These are phyloP conservation scores for Hyphopichia pseudoburtonii DNA, from an alignment of 1,139 yeast genomes.

Conservation along the genomic window DNA sequence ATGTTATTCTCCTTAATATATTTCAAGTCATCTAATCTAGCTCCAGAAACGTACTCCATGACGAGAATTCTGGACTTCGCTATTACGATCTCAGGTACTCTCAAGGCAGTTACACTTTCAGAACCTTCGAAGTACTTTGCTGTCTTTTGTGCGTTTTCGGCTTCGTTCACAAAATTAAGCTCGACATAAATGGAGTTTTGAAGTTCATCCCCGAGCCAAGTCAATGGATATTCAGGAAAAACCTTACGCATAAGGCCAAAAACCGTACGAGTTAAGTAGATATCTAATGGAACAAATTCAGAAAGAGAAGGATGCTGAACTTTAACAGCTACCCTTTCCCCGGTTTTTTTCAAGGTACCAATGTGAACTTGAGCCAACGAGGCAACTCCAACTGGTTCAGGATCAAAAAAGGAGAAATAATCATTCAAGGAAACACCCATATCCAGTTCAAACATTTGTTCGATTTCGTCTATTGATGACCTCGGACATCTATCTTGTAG, in stretches of 20 bases:
- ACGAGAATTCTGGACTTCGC: slow-evolving; percentile 72
- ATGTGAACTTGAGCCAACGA: slow-evolving; percentile 93
- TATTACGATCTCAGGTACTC: slow-evolving; percentile 71
- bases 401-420: slow-evolving; percentile 64
- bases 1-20: slow-evolving; percentile 65
- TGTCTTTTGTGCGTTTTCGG: slow-evolving; percentile 72
- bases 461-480: slow-evolving; percentile 69
- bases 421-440: slow-evolving; percentile 65
- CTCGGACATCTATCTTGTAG: slow-evolving; percentile 88
- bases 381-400: slow-evolving; percentile 88
- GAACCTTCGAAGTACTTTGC: slow-evolving; percentile 61
- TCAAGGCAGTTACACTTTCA: slow-evolving; percentile 65
- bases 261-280: slow-evolving; percentile 72
- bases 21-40: slow-evolving; percentile 73
- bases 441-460: slow-evolving; percentile 64
- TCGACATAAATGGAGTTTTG: slow-evolving; percentile 85
- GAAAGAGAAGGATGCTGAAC: slow-evolving; percentile 89
- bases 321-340: slow-evolving; percentile 86
- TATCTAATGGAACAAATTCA: slow-evolving; percentile 89
- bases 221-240: slow-evolving; percentile 90
- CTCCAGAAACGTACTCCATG: slow-evolving; percentile 87
- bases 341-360: slow-evolving; percentile 60
- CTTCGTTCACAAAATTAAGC: slow-evolving; percentile 84
- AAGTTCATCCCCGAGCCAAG: slow-evolving; percentile 93
- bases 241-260: slow-evolving; percentile 72